Percentiles rank a stretch among this genome's conserved stretches.
Conservation (phyloP, 1,139 yeast species). For the Eremothecium sinecaudum region DNA sequence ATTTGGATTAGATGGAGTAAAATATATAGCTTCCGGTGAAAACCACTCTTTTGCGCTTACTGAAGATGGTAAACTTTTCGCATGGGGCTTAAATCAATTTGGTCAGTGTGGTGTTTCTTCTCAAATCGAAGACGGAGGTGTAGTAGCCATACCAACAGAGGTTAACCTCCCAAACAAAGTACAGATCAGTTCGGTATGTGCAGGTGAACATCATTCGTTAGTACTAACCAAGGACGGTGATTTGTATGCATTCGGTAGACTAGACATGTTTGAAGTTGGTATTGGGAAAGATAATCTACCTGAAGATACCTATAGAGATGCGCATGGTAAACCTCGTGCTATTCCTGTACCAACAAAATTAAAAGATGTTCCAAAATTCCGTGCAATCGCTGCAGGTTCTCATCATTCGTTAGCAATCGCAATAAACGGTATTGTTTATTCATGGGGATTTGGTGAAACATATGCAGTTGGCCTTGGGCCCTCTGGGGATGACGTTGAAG, state of each 20-base stretch:
- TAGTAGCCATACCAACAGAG: slow-evolving; percentile 66
- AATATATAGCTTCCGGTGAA: slow-evolving; percentile 83
- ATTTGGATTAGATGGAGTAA: slow-evolving; percentile 67
- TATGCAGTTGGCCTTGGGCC: slow-evolving; percentile 95
- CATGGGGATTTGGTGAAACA: slow-evolving; percentile 98
- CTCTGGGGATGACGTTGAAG: slow-evolving; percentile 77
- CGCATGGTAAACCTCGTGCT: slow-evolving; percentile 74
- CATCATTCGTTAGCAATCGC: slow-evolving; percentile 88
- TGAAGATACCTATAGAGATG: slow-evolving; percentile 63
- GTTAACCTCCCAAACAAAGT: slow-evolving; percentile 51
- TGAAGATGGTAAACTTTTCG: slow-evolving; percentile 54
- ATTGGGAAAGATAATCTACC: slow-evolving; percentile 55
- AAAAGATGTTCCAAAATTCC: slow-evolving; percentile 48
- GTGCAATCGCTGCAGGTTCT: slow-evolving; percentile 69
- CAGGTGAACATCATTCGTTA: slow-evolving; percentile 91
- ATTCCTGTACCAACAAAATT: slow-evolving; percentile 76
- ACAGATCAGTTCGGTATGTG: slow-evolving; percentile 53
- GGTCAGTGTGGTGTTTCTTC: slow-evolving; percentile 87
- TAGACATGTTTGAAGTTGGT: slow-evolving; percentile 90
- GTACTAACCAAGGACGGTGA: slow-evolving; percentile 66
- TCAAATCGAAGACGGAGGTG: slow-evolving; percentile 69
- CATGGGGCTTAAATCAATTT: slow-evolving; percentile 95
- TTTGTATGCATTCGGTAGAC: slow-evolving; percentile 78
- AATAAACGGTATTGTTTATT: slow-evolving; percentile 71
- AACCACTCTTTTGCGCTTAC: slow-evolving; percentile 92